A percentile compares a stretch with the other conserved stretches of the same genome.
Evolutionary conservation across 129 eudicot species (phyloP).

Genomic region (Chrysanthemum makinoi): DNA sequence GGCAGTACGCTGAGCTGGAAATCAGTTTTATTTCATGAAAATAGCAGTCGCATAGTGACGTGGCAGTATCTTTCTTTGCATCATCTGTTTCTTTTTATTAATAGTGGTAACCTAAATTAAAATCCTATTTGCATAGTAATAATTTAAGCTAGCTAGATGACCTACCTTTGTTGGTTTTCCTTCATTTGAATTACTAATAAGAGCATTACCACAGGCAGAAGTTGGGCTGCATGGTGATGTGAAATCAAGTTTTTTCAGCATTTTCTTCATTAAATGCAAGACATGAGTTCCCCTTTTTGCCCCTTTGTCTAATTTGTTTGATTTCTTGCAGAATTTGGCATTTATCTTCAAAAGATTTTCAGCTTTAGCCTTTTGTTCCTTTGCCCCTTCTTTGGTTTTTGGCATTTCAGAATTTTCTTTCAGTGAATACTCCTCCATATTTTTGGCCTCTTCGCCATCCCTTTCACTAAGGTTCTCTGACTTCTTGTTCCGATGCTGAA

Average conservation of each 20-base stretch:
- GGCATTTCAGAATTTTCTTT: slow-evolving; percentile 55
- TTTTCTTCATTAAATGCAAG: slow-evolving; percentile 49
- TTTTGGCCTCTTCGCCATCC: slow-evolving; percentile 36
- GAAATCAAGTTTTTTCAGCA: slow-evolving; percentile 46
- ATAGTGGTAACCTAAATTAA: too few species aligned
- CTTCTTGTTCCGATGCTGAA: slow-evolving; percentile 40
- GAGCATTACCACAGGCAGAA: slow-evolving; percentile 30
- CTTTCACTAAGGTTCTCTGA: slow-evolving; percentile 55
- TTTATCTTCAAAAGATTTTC: slow-evolving; percentile 38
- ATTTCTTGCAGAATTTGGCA: slow-evolving; percentile 16
- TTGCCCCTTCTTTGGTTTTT: slow-evolving; percentile 26
- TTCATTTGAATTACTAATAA: slow-evolving; percentile 34
- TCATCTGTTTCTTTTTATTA: too few species aligned
- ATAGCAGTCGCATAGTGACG: background rate
- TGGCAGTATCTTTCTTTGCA: background rate
- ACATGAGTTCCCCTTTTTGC: slow-evolving; percentile 30
- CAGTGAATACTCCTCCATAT: slow-evolving; percentile 42
- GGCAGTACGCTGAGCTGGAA: background rate
- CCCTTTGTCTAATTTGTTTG: slow-evolving; percentile 16
- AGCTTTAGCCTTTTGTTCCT: slow-evolving; percentile 42
- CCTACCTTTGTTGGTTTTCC: slow-evolving; percentile 65
- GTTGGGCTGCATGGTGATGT: slow-evolving; percentile 32
- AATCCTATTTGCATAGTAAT: background rate
- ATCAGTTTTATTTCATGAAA: background rate
- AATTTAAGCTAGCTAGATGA: slow-evolving; percentile 17